Evolutionary conservation across 441 rosid species (phyloP).

Genomic region (Cnidoscolus chayamansa): DNA sequence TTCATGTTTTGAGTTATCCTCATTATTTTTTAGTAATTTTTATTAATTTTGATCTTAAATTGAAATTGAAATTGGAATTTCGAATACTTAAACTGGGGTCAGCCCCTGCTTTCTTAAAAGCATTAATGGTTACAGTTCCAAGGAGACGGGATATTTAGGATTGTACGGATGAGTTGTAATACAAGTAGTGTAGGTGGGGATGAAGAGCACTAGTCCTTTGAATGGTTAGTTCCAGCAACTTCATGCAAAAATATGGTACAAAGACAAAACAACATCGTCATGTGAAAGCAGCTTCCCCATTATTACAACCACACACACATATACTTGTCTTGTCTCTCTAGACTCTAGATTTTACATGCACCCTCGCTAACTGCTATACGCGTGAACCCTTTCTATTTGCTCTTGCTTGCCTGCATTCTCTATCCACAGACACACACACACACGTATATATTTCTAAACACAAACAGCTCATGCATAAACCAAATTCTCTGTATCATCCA

Average conservation of each 20-base stretch:
- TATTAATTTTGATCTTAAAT: too few species aligned
- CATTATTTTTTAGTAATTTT: too few species aligned
- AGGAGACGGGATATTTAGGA: too few species aligned
- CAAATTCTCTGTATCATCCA: constrained; percentile 21
- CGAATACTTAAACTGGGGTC: too few species aligned
- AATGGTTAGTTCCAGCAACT: background rate
- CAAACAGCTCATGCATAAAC: constrained; percentile 23
- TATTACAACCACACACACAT: background rate
- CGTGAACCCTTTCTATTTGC: background rate
- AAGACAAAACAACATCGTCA: constrained; percentile 8
- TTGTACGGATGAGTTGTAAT: background rate
- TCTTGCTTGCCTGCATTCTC: background rate
- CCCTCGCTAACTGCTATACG: background rate
- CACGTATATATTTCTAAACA: constrained; percentile 16
- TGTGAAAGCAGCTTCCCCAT: constrained; percentile 6
- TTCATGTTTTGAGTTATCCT: too few species aligned
- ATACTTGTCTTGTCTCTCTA: too few species aligned
- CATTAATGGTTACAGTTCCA: too few species aligned
- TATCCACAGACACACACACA: background rate
- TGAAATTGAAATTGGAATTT: too few species aligned
- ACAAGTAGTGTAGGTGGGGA: background rate
- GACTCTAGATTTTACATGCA: background rate
- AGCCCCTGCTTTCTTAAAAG: too few species aligned
- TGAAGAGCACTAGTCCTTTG: background rate
- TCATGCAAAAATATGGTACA: background rate